Evolutionary conservation across 371 early-diverging fungal genomes (phyloP).

Genomic region (Mucor plumbeus): DNA sequence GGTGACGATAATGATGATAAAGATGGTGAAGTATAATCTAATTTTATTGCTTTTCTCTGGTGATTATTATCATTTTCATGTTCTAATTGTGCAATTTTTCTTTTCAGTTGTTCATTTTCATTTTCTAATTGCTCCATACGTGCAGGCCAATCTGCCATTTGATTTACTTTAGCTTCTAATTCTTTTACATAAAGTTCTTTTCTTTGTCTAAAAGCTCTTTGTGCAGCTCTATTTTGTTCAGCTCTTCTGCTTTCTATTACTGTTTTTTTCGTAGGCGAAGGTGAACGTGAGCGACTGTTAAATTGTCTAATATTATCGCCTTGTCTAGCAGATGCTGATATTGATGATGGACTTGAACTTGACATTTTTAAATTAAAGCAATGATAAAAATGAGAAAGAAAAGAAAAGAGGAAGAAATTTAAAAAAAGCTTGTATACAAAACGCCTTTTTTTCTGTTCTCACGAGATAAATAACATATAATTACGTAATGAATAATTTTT

Average conservation of each 20-base stretch:
- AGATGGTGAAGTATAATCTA: conserved; percentile 1
- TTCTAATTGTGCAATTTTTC: conserved; percentile 34
- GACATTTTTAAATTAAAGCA: neutral
- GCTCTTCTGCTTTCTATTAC: conserved; percentile 50
- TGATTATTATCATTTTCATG: conserved; percentile 6
- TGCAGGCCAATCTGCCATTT: conserved; percentile 39
- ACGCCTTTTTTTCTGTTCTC: conserved; percentile 16
- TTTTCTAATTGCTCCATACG: conserved; percentile 41
- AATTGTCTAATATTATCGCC: neutral
- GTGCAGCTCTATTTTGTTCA: conserved; percentile 73
- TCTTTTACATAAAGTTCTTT: conserved; percentile 73
- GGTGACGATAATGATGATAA: neutral
- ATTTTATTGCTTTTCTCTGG: conserved; percentile 6
- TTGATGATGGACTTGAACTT: conserved; percentile 13
- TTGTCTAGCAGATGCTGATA: neutral
- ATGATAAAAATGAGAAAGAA: conserved; percentile 5
- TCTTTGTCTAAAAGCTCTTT: conserved; percentile 76
- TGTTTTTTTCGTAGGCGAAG: conserved; percentile 26
- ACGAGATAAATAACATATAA: conserved; percentile 16
- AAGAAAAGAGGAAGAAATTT: neutral
- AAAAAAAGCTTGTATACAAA: neutral
- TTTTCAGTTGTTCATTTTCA: conserved; percentile 37
- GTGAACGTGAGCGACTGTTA: conserved; percentile 16
- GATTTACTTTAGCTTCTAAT: conserved; percentile 62
- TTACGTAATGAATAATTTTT: conserved; percentile 13